These are phyloP conservation scores for Schizopora paradoxa DNA, from an alignment of 1,284 basidiomycete species.

Conservation along the genomic window DNA sequence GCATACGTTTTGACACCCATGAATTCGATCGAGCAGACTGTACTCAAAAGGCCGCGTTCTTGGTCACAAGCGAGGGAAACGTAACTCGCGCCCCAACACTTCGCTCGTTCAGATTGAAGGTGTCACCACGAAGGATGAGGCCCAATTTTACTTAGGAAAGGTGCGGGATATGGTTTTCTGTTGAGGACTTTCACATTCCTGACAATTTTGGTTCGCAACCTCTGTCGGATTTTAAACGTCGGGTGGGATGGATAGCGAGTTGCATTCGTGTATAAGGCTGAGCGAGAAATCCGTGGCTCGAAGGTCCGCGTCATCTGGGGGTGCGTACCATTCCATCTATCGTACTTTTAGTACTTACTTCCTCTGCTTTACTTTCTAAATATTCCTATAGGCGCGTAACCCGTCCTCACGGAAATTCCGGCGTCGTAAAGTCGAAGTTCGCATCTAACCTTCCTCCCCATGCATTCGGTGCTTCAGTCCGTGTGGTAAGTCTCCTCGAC, in stretches of 20 bases:
- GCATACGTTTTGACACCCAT: constrained; percentile 1
- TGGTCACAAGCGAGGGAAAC: constrained; percentile 98
- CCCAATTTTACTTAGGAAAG: constrained; percentile 98
- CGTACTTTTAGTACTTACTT: background rate
- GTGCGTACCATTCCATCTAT: constrained; percentile 37
- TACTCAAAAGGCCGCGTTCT: constrained; percentile 97
- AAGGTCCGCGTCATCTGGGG: constrained; percentile 98
- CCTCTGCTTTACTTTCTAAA: constrained; percentile 1
- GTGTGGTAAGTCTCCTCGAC: constrained; percentile 66
- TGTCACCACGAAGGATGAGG: constrained; percentile 89
- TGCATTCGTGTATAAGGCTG: constrained; percentile 97
- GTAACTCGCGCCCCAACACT: constrained; percentile 93
- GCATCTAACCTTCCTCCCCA: constrained; percentile 92
- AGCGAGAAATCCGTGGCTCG: constrained; percentile 87
- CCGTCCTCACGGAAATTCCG: constrained; percentile 90
- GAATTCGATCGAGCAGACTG: constrained; percentile 51
- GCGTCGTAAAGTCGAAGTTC: constrained; percentile 98
- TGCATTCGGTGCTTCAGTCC: constrained; percentile 91
- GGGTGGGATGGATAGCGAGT: no score
- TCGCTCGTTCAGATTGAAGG: constrained; percentile 97
- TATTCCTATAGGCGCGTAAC: constrained; percentile 82
- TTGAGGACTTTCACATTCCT: background rate
- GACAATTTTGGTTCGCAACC: background rate
- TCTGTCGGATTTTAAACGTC: background rate
- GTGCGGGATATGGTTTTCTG: no score